Conservation (phyloP, 371 early-diverging fungal genomes). For the Apophysomyces sp. region DNA sequence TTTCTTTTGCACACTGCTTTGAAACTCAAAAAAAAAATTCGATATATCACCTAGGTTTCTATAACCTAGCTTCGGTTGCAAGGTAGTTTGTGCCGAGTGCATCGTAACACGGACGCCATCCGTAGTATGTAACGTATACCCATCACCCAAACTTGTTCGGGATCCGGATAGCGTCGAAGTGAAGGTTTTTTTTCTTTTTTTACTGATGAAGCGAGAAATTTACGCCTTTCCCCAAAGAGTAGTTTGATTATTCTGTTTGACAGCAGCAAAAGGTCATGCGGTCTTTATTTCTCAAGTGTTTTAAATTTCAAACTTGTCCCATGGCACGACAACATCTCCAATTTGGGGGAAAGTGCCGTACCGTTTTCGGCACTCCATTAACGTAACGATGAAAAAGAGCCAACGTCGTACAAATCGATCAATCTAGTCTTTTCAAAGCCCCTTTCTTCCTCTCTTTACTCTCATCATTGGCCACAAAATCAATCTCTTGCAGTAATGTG, state of each 20-base stretch:
- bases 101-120: background rate
- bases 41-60: no score
- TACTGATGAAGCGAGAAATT: background rate
- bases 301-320: background rate
- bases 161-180: background rate
- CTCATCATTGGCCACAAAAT: background rate
- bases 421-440: background rate
- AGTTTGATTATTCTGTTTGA: background rate
- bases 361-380: background rate
- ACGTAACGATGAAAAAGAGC: background rate
- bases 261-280: background rate
- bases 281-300: background rate
- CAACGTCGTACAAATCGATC: background rate
- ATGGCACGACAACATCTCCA: background rate
- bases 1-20: no score
- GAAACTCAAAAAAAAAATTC: no score
- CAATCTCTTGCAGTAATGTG: background rate
- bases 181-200: no score
- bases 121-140: background rate
- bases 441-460: background rate
- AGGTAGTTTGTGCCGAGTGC: no score
- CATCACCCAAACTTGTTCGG: background rate
- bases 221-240: background rate
- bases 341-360: slow-evolving; percentile 1
- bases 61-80: background rate